A percentile compares a stretch with the other conserved stretches of the same genome.
These are phyloP conservation scores for Citrus sp. DNA, from an alignment of 345 rosid species.

Conservation along the genomic window DNA sequence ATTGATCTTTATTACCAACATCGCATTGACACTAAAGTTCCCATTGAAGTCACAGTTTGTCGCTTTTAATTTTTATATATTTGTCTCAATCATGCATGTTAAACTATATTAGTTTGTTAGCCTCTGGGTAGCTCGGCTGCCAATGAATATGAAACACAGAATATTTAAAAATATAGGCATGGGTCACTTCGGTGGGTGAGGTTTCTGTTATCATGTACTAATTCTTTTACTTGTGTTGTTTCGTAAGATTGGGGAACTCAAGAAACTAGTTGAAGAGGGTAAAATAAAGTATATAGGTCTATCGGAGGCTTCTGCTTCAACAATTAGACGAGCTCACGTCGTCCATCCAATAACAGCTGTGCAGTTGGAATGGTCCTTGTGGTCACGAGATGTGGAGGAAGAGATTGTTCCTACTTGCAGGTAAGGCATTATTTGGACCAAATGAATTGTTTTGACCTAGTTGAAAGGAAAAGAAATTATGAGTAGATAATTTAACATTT, in stretches of 20 bases:
- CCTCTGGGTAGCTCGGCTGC: neutral
- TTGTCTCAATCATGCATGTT: neutral
- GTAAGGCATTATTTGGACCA: constrained; percentile 33
- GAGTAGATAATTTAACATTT: neutral
- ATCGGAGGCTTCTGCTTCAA: constrained; percentile 76
- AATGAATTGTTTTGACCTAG: too few relatives aligned
- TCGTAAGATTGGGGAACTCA: constrained; percentile 48
- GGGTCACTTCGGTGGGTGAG: neutral
- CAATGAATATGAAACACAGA: too few relatives aligned
- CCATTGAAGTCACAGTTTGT: constrained; percentile 24
- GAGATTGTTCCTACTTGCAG: constrained; percentile 35
- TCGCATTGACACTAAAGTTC: constrained; percentile 38
- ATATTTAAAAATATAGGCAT: too few relatives aligned
- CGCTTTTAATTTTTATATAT: constrained; percentile 10
- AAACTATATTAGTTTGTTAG: neutral
- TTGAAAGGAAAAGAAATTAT: neutral
- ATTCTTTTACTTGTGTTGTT: neutral
- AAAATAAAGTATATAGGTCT: constrained; percentile 66
- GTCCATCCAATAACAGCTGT: constrained; percentile 71
- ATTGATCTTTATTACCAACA: constrained; percentile 49
- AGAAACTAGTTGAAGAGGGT: constrained; percentile 72
- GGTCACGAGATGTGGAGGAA: constrained; percentile 76
- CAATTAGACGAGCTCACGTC: constrained; percentile 79
- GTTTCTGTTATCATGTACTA: neutral
- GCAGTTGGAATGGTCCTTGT: constrained; percentile 75